A percentile compares a stretch with the other conserved stretches of the same genome.
Conservation (phyloP, 768 basidiomycete species). For the Amanita pseudoporphyria region DNA sequence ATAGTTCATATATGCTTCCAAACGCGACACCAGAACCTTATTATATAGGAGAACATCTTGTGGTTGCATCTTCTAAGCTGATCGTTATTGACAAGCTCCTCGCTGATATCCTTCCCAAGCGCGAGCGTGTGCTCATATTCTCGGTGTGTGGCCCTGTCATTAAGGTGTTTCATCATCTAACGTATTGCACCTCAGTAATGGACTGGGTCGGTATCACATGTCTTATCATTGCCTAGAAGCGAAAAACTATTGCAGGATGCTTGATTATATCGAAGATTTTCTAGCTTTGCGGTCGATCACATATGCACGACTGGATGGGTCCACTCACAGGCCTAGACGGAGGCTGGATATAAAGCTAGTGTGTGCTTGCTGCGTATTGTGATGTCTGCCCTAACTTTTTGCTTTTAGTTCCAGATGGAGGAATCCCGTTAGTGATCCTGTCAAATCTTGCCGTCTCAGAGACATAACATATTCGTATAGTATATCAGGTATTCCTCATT, state of each 20-base stretch:
- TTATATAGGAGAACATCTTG: slow-evolving; percentile 42
- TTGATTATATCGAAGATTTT: slow-evolving; percentile 62
- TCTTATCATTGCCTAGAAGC: not conserved
- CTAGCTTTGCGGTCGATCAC: slow-evolving; percentile 47
- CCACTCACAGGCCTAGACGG: slow-evolving; percentile 41
- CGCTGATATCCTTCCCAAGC: slow-evolving; percentile 43
- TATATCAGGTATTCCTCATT: slow-evolving; percentile 59
- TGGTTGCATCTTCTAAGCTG: slow-evolving; percentile 46
- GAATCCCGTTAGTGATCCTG: slow-evolving; percentile 33
- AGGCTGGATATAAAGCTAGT: slow-evolving; percentile 49
- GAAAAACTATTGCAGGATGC: slow-evolving; percentile 34
- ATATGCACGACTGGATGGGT: slow-evolving; percentile 55
- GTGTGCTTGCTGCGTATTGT: slow-evolving; percentile 9
- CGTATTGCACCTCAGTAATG: slow-evolving; percentile 36
- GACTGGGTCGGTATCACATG: slow-evolving; percentile 22
- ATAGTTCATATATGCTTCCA: slow-evolving; percentile 43
- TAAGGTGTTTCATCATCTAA: not conserved
- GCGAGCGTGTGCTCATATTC: slow-evolving; percentile 60
- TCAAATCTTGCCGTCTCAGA: not conserved
- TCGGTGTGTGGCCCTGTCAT: slow-evolving; percentile 31
- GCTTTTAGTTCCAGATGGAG: slow-evolving; percentile 45
- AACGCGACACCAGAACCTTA: slow-evolving; percentile 41
- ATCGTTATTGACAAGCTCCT: slow-evolving; percentile 52
- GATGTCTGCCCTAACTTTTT: not conserved
- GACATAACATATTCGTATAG: slow-evolving; percentile 18